Conservation (phyloP, 2,329 filamentous ascomycete genomes). For the Plenodomus tracheiphilus region DNA sequence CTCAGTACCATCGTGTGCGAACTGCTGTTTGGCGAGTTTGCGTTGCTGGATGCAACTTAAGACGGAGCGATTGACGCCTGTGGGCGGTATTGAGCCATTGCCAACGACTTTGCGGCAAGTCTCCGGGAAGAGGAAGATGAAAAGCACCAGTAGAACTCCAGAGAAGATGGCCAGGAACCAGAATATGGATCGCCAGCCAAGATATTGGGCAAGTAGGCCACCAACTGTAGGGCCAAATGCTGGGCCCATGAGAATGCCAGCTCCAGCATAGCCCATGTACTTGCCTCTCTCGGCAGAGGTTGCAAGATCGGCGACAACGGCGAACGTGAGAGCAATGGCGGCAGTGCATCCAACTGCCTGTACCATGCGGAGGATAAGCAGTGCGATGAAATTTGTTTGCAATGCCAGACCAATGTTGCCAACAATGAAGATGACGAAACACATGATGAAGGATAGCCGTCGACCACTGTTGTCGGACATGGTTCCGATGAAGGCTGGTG, state of each 20-base stretch:
- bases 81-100: conserved; percentile 42
- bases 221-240: conserved; percentile 44
- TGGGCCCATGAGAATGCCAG: conserved; percentile 48
- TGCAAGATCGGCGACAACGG: conserved; percentile 72
- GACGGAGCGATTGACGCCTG: conserved; percentile 35
- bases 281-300: conserved; percentile 71
- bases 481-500: conserved; percentile 56
- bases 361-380: conserved; percentile 41
- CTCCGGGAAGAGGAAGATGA: conserved; percentile 48
- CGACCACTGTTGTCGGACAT: conserved; percentile 57
- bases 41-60: conserved; percentile 35
- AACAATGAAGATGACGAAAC: conserved; percentile 43
- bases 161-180: conserved; percentile 49
- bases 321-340: conserved; percentile 63
- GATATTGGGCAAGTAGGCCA: conserved; percentile 31
- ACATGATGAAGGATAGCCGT: conserved; percentile 55
- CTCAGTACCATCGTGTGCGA: not conserved
- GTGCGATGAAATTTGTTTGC: conserved; percentile 41
- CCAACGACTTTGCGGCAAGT: conserved; percentile 51
- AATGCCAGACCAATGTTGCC: conserved; percentile 44
- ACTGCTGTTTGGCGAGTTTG: conserved; percentile 14
- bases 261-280: conserved; percentile 70
- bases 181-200: conserved; percentile 48
- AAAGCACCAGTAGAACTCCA: conserved; percentile 39
- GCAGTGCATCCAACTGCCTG: conserved; percentile 48